These are phyloP conservation scores for Erythrophleum ivorense DNA, from an alignment of 331 rosid genomes.

Conservation along the genomic window DNA sequence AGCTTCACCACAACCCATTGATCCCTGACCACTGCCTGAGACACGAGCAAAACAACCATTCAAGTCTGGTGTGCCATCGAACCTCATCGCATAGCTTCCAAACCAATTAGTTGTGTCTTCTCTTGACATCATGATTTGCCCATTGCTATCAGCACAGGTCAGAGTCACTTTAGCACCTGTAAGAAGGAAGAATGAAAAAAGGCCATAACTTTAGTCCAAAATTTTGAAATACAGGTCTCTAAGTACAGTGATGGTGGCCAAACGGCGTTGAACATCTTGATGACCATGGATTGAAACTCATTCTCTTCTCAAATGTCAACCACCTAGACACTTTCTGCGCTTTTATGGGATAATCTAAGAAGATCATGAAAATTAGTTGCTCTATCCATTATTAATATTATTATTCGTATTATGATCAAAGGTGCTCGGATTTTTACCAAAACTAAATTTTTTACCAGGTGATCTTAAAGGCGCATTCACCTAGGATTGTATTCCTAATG, in stretches of 20 bases:
- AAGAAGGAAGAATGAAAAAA: constrained; percentile 32
- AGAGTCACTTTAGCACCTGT: constrained; percentile 78
- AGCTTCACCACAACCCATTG: constrained; percentile 58
- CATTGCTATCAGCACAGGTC: constrained; percentile 68
- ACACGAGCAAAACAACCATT: constrained; percentile 64
- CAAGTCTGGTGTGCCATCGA: constrained; percentile 80
- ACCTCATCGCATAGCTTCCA: constrained; percentile 67
- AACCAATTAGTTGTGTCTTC: constrained; percentile 85
- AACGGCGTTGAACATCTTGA: constrained; percentile 5
- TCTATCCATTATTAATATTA: background rate
- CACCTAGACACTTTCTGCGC: background rate
- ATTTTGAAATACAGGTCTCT: background rate
- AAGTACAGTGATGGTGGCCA: background rate
- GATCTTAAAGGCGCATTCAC: background rate
- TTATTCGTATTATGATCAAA: background rate
- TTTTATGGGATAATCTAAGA: background rate
- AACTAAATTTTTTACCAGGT: background rate
- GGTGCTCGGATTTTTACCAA: background rate
- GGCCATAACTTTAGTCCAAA: constrained; percentile 6
- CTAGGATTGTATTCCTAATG: background rate
- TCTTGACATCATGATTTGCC: constrained; percentile 65
- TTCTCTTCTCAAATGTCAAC: constrained; percentile 4
- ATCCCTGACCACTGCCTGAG: constrained; percentile 56
- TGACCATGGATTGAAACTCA: constrained; percentile 12
- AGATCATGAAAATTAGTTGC: background rate